Conservation (phyloP, 441 rosid genomes). For the Pelargonium fulgidum region DNA sequence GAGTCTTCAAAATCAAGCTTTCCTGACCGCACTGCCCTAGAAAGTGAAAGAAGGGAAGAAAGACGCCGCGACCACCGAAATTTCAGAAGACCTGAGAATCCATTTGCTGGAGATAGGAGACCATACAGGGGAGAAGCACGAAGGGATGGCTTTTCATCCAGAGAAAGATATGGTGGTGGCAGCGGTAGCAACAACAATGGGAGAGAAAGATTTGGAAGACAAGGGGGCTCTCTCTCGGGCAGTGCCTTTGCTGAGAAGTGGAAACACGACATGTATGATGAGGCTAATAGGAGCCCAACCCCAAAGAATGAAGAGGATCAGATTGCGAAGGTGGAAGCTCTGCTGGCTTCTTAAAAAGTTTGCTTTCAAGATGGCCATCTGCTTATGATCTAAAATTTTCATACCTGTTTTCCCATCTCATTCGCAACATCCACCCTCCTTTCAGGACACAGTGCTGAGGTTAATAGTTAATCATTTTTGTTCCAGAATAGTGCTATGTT, state of each 20-base stretch:
- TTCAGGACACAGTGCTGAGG: not conserved
- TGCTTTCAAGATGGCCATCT: not conserved
- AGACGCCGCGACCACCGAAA: conserved; percentile 33
- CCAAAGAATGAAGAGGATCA: conserved; percentile 75
- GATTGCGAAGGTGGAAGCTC: conserved; percentile 81
- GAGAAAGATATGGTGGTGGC: conserved; percentile 41
- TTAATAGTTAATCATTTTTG: not conserved
- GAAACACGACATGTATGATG: conserved; percentile 84
- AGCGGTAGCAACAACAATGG: conserved; percentile 33
- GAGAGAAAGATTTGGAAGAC: conserved; percentile 55
- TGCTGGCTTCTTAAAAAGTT: conserved; percentile 47
- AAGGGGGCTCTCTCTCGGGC: conserved; percentile 31
- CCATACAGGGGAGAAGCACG: conserved; percentile 40
- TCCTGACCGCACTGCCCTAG: conserved; percentile 18
- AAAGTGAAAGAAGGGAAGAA: conserved; percentile 47
- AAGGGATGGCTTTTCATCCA: conserved; percentile 29
- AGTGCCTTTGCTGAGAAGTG: conserved; percentile 58
- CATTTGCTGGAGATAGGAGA: conserved; percentile 31
- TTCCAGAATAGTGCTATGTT: not conserved
- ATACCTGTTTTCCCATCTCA: not conserved
- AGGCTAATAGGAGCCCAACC: conserved; percentile 60
- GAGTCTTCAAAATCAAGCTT: conserved; percentile 33
- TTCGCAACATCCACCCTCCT: not conserved
- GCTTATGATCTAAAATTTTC: too few species aligned
- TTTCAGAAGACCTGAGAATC: conserved; percentile 43